A percentile compares a stretch with the other conserved stretches of the same genome.
Conservation (phyloP, 768 basidiomycete species). For the Porpolomopsis calyptriformis region DNA sequence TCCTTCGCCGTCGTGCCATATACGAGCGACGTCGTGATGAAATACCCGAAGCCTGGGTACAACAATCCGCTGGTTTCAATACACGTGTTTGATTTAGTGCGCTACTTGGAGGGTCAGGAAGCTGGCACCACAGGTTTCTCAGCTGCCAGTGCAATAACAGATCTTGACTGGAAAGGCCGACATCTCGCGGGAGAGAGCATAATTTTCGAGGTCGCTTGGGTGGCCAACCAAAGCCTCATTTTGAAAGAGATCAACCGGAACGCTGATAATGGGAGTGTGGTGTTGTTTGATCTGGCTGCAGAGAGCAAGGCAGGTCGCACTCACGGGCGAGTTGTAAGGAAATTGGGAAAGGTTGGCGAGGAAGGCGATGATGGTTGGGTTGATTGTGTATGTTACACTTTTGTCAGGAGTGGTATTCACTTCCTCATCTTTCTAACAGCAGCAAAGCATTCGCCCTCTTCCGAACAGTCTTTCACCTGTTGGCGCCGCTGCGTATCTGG, state of each 20-base stretch:
- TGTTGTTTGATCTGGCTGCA: conserved; percentile 53
- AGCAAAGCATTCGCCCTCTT: conserved; percentile 52
- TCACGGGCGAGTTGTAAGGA: conserved; percentile 54
- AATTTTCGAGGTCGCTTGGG: conserved; percentile 80
- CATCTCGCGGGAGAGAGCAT: conserved; percentile 54
- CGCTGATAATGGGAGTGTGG: conserved; percentile 69
- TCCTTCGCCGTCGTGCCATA: conserved; percentile 68
- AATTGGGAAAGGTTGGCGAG: conserved; percentile 72
- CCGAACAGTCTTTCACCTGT: conserved; percentile 31
- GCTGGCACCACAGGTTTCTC: conserved; percentile 20
- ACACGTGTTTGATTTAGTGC: conserved; percentile 69
- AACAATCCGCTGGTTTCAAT: conserved; percentile 78
- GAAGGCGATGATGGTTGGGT: conserved; percentile 94
- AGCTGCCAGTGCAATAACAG: conserved; percentile 35
- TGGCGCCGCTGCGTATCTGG: conserved; percentile 66
- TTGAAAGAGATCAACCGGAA: conserved; percentile 83
- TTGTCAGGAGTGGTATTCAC: neutral
- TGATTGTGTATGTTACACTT: conserved; percentile 49
- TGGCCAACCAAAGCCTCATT: conserved; percentile 61
- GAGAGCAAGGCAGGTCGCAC: conserved; percentile 19
- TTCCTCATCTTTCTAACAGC: conserved; percentile 25
- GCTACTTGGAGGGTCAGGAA: conserved; percentile 32
- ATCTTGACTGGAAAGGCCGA: conserved; percentile 57
- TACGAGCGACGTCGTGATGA: conserved; percentile 57
- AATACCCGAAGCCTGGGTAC: conserved; percentile 86